Base-by-base conservation (phyloP, 805 yeast species). In the Scheffersomyces coipomensis region DNA sequence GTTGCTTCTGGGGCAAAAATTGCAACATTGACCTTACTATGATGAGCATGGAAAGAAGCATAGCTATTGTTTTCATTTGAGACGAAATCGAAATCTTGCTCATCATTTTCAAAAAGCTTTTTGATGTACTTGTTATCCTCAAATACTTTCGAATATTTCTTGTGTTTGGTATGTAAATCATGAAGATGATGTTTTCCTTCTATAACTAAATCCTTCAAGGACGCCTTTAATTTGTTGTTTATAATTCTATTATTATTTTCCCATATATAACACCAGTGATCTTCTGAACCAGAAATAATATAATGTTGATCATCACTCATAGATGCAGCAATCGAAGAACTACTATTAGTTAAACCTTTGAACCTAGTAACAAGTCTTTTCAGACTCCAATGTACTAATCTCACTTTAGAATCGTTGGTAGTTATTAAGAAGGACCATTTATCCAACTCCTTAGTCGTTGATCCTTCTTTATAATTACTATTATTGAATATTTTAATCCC, bases 241-340 rank as follows among this genome's bases (percentile, higher is more conserved):
- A 63, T 64, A 49, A 64, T 65, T 25, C 60, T 52, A 39, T 68
- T 66, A 45, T 68, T 63, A 48, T 70, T 59, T 39, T 75, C 73
- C 98, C 98, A 91, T 10, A 87, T 64, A 53, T 89, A 90, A 11
- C 86, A 78, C 81, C 89, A 81, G 49, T 86, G 88, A 62, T 90
- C 93, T 56, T 90, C 97, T 10, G 95, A 85, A 0, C 96, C 96
- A 6, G 85, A 72, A 7, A 89, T 73, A 5, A 89, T 73, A 52
- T 76, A 78, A 10, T 63, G 53, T 37, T 69, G 62, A 49, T 81
- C 81, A 37, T 79, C 87, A 18, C 82, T 77, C 2, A 76, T 53
- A 0, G 77, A 61, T 0, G 96, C 96, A 10, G 71, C 70, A 36
- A 86, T 84, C 30, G 87, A 88, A 4, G 91, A 78, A 33, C 81